phyloP scores from a whole-genome alignment of 306 rosid genomes.

The Chamaecrista fasciculata region DNA sequence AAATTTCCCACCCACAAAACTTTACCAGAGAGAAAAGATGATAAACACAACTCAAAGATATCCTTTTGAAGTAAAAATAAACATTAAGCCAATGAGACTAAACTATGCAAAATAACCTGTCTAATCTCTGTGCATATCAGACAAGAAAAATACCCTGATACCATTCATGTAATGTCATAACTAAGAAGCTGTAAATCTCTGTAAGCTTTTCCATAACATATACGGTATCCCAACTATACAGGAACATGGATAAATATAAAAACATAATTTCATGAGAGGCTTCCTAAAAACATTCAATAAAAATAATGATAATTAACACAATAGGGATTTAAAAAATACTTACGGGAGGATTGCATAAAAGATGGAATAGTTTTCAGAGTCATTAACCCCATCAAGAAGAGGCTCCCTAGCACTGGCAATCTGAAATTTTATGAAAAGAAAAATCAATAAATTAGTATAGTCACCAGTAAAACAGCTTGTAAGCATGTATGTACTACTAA shows the following conservation, averaged over 20 bases:
- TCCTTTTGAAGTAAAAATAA: neutral
- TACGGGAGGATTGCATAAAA: conserved; percentile 79
- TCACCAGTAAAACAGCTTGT: conserved; percentile 15
- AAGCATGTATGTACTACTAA: neutral
- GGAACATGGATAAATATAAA: neutral
- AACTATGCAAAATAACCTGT: neutral
- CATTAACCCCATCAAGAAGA: conserved; percentile 45
- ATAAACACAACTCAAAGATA: neutral
- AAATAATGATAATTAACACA: neutral
- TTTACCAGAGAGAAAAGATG: neutral
- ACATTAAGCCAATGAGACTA: neutral
- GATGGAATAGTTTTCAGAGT: conserved; percentile 54
- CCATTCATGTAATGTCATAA: neutral
- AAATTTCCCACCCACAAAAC: neutral
- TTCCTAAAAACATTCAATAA: neutral
- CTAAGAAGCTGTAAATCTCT: neutral
- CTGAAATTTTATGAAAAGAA: conserved; percentile 31
- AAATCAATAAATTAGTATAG: neutral
- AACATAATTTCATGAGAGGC: neutral
- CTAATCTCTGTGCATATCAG: neutral
- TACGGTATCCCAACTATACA: neutral
- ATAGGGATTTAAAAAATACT: conserved; percentile 33
- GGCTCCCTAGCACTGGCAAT: conserved; percentile 54
- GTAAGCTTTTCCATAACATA: neutral
- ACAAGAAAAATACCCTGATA: neutral